These are phyloP conservation scores for Aspergillus quadrilineatus DNA, from an alignment of 2,329 filamentous ascomycete genomes.

Conservation along the genomic window DNA sequence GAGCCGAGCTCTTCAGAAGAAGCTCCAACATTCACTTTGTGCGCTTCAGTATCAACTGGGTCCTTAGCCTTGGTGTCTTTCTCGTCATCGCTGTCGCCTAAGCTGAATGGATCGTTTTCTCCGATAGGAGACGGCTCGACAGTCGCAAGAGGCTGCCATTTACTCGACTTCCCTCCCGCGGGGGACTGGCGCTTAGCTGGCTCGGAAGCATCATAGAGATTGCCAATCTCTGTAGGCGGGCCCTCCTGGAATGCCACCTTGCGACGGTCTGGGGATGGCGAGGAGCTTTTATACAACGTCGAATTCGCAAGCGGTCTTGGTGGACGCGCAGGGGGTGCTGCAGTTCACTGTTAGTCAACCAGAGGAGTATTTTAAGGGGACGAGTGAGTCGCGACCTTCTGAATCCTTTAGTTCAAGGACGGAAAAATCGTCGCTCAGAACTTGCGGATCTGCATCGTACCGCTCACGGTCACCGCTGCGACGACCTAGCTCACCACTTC, in stretches of 20 bases:
- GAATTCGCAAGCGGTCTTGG: constrained; percentile 72
- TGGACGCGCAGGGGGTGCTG: constrained; percentile 55
- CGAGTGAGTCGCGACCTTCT: constrained; percentile 48
- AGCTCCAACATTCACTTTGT: constrained; percentile 59
- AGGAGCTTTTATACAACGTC: constrained; percentile 72
- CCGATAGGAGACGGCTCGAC: constrained; percentile 81
- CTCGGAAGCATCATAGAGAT: constrained; percentile 65
- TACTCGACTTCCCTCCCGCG: constrained; percentile 70
- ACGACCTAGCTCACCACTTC: constrained; percentile 62
- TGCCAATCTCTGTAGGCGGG: constrained; percentile 76
- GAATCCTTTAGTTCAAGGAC: constrained; percentile 62
- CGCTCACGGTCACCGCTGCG: constrained; percentile 84
- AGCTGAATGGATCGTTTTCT: constrained; percentile 93
- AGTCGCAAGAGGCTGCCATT: constrained; percentile 91
- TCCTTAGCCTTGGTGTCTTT: constrained; percentile 71
- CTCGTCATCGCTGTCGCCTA: constrained; percentile 94
- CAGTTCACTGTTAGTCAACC: constrained; percentile 1
- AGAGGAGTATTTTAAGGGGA: neutral
- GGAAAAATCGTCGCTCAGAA: constrained; percentile 85
- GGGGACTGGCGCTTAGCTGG: constrained; percentile 53
- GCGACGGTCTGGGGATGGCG: constrained; percentile 53
- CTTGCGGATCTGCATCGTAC: constrained; percentile 91
- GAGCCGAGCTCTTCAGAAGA: constrained; percentile 43
- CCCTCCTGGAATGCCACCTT: constrained; percentile 61
- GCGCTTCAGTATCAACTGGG: constrained; percentile 53